phyloP scores from a whole-genome alignment of 2,329 filamentous ascomycete species.

The Aspergillus pseudotamarii region DNA sequence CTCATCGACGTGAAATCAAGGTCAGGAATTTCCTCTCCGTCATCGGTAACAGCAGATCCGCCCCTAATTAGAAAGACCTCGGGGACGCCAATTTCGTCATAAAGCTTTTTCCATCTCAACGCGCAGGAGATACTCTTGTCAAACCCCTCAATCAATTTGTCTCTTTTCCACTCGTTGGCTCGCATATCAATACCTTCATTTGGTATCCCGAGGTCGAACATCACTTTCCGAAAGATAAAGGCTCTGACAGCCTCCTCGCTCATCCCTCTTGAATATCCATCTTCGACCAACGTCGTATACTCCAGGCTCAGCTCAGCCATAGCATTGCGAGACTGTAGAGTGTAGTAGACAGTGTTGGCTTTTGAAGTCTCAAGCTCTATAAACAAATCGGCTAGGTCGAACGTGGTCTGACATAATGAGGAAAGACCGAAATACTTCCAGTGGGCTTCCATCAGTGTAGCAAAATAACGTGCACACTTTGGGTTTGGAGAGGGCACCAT shows the following conservation, averaged over 20 bases:
- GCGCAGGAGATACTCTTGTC: not conserved
- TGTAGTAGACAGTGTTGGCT: not conserved
- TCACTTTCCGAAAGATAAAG: not conserved
- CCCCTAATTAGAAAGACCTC: not conserved
- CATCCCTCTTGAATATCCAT: not conserved
- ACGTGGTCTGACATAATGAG: no score
- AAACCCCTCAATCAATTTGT: not conserved
- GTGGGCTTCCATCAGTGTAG: not conserved
- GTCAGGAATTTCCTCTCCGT: not conserved
- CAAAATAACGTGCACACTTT: not conserved
- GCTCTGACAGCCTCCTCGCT: not conserved
- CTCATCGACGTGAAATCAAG: not conserved
- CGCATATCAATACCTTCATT: not conserved
- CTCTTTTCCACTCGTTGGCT: not conserved
- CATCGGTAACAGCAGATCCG: not conserved
- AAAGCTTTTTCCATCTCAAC: not conserved
- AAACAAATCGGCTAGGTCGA: not conserved
- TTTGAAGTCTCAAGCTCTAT: not conserved
- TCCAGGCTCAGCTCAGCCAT: not conserved
- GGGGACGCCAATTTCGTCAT: not conserved
- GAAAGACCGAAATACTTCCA: not conserved
- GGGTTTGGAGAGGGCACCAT: not conserved
- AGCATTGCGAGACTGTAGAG: not conserved
- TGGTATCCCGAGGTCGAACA: not conserved
- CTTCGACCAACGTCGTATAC: not conserved